Base-by-base conservation (phyloP, 805 yeast species). In the Novakomyces olei region DNA sequence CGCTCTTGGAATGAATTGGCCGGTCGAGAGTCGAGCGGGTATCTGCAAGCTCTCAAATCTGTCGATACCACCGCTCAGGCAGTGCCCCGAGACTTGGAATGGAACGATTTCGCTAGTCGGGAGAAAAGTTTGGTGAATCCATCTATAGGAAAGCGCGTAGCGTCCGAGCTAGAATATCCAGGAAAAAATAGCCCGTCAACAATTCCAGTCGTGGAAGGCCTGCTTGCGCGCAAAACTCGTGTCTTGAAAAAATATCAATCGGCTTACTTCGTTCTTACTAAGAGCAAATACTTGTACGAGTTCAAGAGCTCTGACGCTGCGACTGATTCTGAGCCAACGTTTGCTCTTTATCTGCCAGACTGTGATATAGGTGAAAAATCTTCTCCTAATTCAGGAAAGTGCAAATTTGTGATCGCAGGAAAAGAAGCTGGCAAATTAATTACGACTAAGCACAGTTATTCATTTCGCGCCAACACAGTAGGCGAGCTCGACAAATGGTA, bases 401-500 rank as follows among this genome's bases (percentile, higher is more conserved):
- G 45, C 49, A 57, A 55, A 37, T 54, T 65, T 40, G 43, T 45
- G 30, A 34, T 65, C 15, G 51, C 51, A 26, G 69, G 67, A 16
- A 63, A 63, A 41, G 67, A 58, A 36, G 38, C 49, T 9, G 36
- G 40, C 15, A 46, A 51, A 41, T 15, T 44, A 12, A 19, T 29
- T 10, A 38, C 48, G 17, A 45, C 49, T 32, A 54, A 53, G 47
- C 47, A 45, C 29, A 51, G 54, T 25, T 53, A 47, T 38, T 41
- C 48, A 6, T 61, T 65, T 43, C 57, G 58, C 43, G 57, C 70
- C 5, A 41, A 53, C 22, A 54, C 65, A 5, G 49, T 53, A 24
- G 61, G 54, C 30, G 72, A 66, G 38, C 48, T 60, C 41, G 42
- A 43, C 27, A 50, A 52, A 5, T 65, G 72, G 72, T 58, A 57